Base-by-base conservation (phyloP, 768 basidiomycete species). In the Kwoniella newhampshirensis region DNA sequence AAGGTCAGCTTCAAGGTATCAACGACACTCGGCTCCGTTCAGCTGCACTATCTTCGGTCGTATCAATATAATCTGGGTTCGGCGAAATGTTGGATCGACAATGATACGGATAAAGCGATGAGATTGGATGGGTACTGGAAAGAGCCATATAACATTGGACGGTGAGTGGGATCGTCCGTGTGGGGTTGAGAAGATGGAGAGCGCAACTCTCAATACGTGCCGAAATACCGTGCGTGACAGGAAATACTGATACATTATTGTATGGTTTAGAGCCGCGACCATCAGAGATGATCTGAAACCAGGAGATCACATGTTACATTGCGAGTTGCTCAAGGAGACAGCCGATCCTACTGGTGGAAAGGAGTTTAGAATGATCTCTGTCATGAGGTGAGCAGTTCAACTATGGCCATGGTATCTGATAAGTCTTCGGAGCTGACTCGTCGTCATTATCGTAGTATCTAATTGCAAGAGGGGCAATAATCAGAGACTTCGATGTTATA, bases 381-480 rank as follows among this genome's bases (percentile, higher is more conserved):
- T 76, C 7, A 67, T 76, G 66, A 73, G 66, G 71, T 73, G 57
- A 44, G 71, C n/a, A n/a, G n/a, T n/a, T n/a, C n/a, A n/a, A n/a
- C n/a, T n/a, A n/a, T n/a, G n/a, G n/a, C n/a, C n/a, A n/a, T n/a
- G n/a, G n/a, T n/a, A n/a, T n/a, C n/a, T n/a, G n/a, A n/a, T n/a
- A n/a, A n/a, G n/a, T n/a, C n/a, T n/a, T n/a, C n/a, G n/a, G n/a
- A n/a, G n/a, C n/a, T n/a, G n/a, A n/a, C n/a, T n/a, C n/a, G n/a
- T n/a, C n/a, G n/a, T n/a, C n/a, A n/a, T 32, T 32, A 13, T 32
- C 7, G 13, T 32, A 32, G 32, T 13, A 32, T 32, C 32, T 32
- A 32, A 32, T n/a, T n/a, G n/a, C n/a, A n/a, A n/a, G n/a, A n/a
- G n/a, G n/a, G n/a, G n/a, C n/a, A n/a, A n/a, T n/a, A n/a, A n/a